phyloP scores from a whole-genome alignment of 768 basidiomycete species.

The Termitomyces sp. region DNA sequence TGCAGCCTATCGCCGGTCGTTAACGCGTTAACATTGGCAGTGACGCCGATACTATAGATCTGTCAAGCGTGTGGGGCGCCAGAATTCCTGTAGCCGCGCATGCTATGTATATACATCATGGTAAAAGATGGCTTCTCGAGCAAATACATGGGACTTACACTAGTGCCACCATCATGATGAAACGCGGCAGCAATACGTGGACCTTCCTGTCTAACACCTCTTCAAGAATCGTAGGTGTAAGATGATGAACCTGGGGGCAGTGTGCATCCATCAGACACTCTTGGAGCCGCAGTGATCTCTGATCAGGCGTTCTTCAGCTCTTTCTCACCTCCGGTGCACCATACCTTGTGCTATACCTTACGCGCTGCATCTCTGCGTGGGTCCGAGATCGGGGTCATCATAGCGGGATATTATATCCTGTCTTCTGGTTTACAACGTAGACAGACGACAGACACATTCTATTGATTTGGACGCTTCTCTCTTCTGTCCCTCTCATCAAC shows the following conservation, averaged over 20 bases:
- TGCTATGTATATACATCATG: neutral
- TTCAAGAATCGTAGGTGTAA: neutral
- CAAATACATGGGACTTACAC: neutral
- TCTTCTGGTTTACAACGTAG: neutral
- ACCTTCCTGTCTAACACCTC: neutral
- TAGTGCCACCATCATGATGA: neutral
- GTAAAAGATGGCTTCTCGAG: neutral
- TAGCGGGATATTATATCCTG: neutral
- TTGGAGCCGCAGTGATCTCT: constrained; percentile 7
- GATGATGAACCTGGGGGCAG: neutral
- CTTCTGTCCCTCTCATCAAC: neutral
- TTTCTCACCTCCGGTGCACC: constrained; percentile 4
- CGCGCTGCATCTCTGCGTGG: neutral
- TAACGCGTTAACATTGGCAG: neutral
- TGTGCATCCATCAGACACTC: constrained; percentile 4
- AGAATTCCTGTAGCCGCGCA: neutral
- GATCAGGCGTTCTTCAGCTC: neutral
- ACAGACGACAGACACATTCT: neutral
- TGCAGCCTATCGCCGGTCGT: neutral
- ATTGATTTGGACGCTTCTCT: neutral
- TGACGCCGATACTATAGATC: neutral
- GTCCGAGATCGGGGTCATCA: neutral
- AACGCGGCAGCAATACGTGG: neutral
- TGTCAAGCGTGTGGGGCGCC: neutral
- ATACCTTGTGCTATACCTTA: neutral